Percentiles rank a stretch among this genome's conserved stretches.
These are phyloP conservation scores for Thymus mandschuricus DNA, from an alignment of 257 asterid species.

Conservation along the genomic window DNA sequence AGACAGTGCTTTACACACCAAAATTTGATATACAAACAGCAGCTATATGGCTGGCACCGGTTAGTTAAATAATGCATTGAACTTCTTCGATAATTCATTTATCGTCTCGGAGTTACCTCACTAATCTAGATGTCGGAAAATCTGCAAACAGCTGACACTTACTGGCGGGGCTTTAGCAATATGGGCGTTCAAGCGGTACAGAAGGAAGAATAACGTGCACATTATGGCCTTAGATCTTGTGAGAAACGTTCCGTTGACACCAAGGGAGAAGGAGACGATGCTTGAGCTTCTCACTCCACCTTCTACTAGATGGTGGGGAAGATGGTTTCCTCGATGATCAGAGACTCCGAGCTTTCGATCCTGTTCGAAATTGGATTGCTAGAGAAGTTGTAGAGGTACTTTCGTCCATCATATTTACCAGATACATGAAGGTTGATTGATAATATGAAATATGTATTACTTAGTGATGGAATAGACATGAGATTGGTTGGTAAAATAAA, in stretches of 20 bases:
- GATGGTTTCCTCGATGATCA: conserved; percentile 45
- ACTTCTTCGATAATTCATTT: background rate
- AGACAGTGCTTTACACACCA: conserved; percentile 88
- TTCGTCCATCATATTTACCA: background rate
- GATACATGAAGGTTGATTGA: background rate
- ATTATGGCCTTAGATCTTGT: conserved; percentile 87
- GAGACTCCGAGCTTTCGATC: background rate
- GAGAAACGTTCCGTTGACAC: conserved; percentile 83
- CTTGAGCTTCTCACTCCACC: conserved; percentile 89
- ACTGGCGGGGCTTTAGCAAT: conserved; percentile 83
- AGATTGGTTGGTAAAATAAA: too few relatives aligned
- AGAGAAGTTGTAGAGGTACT: background rate
- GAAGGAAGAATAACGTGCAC: conserved; percentile 74
- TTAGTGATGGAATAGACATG: too few relatives aligned
- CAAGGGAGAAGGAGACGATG: conserved; percentile 84
- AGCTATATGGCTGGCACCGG: conserved; percentile 92
- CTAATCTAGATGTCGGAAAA: conserved; percentile 24
- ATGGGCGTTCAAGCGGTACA: conserved; percentile 81
- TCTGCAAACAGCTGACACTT: conserved; percentile 54
- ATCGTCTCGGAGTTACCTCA: background rate
- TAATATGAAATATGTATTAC: too few relatives aligned
- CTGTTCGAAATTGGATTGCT: background rate
- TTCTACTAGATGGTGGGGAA: conserved; percentile 67
- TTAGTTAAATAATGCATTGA: conserved; percentile 37
- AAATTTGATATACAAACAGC: conserved; percentile 95